Percentiles rank a stretch among this genome's conserved stretches.
Evolutionary conservation across 1,139 yeast genomes (phyloP).

Genomic region (Pichia sp.): DNA sequence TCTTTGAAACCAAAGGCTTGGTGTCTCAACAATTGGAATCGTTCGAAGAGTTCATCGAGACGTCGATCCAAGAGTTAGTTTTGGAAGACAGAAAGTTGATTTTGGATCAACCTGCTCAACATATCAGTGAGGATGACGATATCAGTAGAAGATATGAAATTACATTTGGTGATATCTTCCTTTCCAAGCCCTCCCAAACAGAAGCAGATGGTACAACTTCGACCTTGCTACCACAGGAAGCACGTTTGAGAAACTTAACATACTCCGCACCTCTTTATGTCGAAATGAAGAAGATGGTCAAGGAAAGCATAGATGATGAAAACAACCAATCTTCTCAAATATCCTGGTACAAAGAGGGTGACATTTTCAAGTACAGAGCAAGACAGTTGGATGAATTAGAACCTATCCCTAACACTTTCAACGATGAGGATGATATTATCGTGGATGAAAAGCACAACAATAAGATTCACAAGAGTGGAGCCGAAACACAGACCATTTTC

Average conservation of each 20-base stretch:
- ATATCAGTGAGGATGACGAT: slow-evolving; percentile 84
- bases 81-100: slow-evolving; percentile 94
- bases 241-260: slow-evolving; percentile 90
- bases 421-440: slow-evolving; percentile 36
- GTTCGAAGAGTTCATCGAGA: slow-evolving; percentile 94
- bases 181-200: slow-evolving; percentile 96
- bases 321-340: slow-evolving; percentile 35
- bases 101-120: slow-evolving; percentile 97
- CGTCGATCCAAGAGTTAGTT: slow-evolving; percentile 93
- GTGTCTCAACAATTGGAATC: slow-evolving; percentile 98
- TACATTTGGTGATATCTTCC: slow-evolving; percentile 91
- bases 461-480: slow-evolving; percentile 31
- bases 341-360: slow-evolving; percentile 32
- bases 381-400: slow-evolving; percentile 27
- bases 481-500: slow-evolving; percentile 49
- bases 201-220: slow-evolving; percentile 99
- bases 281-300: slow-evolving; percentile 88
- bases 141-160: slow-evolving; percentile 91
- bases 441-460: slow-evolving; percentile 46
- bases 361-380: slow-evolving; percentile 35
- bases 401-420: slow-evolving; percentile 35
- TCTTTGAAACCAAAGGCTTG: slow-evolving; percentile 92
- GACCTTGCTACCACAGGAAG: slow-evolving; percentile 97
- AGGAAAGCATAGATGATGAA: slow-evolving; percentile 72
- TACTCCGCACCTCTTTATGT: slow-evolving; percentile 95